Percentiles rank a stretch among this genome's conserved stretches.
phyloP scores from a whole-genome alignment of 345 rosid species.

The Limnanthes douglasii region DNA sequence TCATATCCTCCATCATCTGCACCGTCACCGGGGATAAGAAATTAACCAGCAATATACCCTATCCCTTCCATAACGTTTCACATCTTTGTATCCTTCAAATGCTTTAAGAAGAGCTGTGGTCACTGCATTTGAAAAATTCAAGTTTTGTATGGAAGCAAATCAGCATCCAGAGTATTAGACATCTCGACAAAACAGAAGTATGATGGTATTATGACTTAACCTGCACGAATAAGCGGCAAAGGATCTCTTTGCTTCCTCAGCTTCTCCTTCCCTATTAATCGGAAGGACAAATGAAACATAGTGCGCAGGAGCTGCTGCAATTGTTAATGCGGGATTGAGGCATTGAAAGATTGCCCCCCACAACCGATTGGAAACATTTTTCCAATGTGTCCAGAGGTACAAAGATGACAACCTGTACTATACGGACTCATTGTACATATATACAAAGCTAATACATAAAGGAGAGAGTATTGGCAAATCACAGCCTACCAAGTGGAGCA shows the following conservation, averaged over 20 bases:
- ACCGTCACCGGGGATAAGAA: slow-evolving; percentile 46
- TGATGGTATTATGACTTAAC: slow-evolving; percentile 20
- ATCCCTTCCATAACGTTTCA: slow-evolving; percentile 34
- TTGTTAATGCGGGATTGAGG: slow-evolving; percentile 66
- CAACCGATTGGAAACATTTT: slow-evolving; percentile 76
- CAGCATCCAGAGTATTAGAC: too few relatives aligned
- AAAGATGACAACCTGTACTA: slow-evolving; percentile 45
- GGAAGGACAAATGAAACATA: slow-evolving; percentile 70
- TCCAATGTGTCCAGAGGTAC: slow-evolving; percentile 57
- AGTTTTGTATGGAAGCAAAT: too few relatives aligned
- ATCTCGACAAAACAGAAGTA: too few relatives aligned
- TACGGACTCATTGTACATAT: not conserved
- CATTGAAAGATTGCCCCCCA: slow-evolving; percentile 68
- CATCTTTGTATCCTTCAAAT: slow-evolving; percentile 51
- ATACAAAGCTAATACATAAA: not conserved
- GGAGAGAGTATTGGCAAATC: not conserved
- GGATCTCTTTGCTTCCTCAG: slow-evolving; percentile 55
- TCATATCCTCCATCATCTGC: slow-evolving; percentile 72
- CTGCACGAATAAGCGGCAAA: slow-evolving; percentile 80
- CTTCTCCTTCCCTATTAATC: slow-evolving; percentile 42
- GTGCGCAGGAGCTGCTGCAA: slow-evolving; percentile 64
- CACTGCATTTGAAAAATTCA: slow-evolving; percentile 26
- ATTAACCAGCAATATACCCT: slow-evolving; percentile 53
- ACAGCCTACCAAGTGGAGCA: slow-evolving; percentile 48
- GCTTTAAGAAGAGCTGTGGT: slow-evolving; percentile 75